Base-by-base conservation (phyloP, 2,329 filamentous ascomycete species). In the Fusarium acutatum region DNA sequence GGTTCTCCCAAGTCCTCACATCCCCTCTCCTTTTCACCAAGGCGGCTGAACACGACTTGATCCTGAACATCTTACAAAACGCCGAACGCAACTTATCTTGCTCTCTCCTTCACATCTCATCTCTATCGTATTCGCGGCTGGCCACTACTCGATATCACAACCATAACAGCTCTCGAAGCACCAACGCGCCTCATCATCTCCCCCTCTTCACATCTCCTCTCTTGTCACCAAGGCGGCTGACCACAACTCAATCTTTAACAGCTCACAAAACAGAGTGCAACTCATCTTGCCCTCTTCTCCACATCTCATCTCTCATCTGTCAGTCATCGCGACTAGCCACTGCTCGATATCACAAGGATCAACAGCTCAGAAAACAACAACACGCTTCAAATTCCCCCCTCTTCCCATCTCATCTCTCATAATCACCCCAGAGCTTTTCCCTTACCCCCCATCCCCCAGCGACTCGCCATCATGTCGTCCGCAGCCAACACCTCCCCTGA, bases 171-270 rank as follows among this genome's bases (percentile, higher is more conserved):
- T 4, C 41, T 2, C 41, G 6, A 20, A 4, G 11, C 5, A 20
- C 7, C 12, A 26, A 20, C 41, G 41, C 17, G 24, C 10, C 24
- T 26, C 24, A 13, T 14, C 15, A 20, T 26, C 17, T 13, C 0
- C 24, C 12, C 24, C 24, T 44, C 41, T 44, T 44, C 5, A 26
- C n/a, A 8, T 44, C 17, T 44, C n/a, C 7, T 44, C 41, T 44
- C 24, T 17, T 20, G 11, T 13, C 41, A 44, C 4, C 17, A 18
- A 26, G 41, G 24, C 3, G 2, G 41, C 7, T 26, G 41, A 13
- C 0, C 0, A 9, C 24, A 26, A 3, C 41, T 44, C 0, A 6
- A 26, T 5, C 17, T 2, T 44, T 20, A 2, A 0, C 41, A 28
- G 1, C 24, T 46, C 18, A 20, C 43, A 46, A 28, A 28, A 5